phyloP scores from a whole-genome alignment of 176 grass and related monocot species.

The Pontederia crassipes region DNA sequence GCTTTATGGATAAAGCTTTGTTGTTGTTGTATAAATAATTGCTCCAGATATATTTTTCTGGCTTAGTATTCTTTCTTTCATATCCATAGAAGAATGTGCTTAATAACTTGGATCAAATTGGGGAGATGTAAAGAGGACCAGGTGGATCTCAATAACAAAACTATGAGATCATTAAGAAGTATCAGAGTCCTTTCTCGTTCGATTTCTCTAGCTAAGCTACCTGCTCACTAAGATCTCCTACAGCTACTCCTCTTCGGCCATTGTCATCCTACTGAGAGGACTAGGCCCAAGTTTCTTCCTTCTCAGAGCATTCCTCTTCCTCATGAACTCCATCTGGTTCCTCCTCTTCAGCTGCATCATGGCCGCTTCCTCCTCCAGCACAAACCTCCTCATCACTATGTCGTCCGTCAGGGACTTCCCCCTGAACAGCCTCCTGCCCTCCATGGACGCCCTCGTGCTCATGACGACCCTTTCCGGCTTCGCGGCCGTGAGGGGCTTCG shows the following conservation, averaged over 20 bases:
- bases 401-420: slow-evolving; percentile 94
- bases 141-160: too few relatives aligned
- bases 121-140: too few relatives aligned
- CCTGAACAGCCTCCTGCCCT: slow-evolving; percentile 54
- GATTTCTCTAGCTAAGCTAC: too few relatives aligned
- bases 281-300: slow-evolving; percentile 72
- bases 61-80: too few relatives aligned
- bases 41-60: too few relatives aligned
- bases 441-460: slow-evolving; percentile 5
- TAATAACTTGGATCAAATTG: too few relatives aligned
- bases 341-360: slow-evolving; percentile 55
- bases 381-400: slow-evolving; percentile 77
- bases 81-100: too few relatives aligned
- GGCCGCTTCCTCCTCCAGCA: slow-evolving; percentile 74
- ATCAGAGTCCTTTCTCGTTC: too few relatives aligned
- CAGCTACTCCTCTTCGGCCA: slow-evolving; percentile 31
- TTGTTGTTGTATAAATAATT: too few relatives aligned
- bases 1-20: too few relatives aligned
- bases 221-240: not conserved
- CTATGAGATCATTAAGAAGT: too few relatives aligned
- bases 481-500: slow-evolving; percentile 18
- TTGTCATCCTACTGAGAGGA: slow-evolving; percentile 61
- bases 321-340: slow-evolving; percentile 88
- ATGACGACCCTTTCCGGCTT: not conserved
- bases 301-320: slow-evolving; percentile 55